These are phyloP conservation scores for Saccharomyces paradoxus DNA, from an alignment of 805 yeast genomes.

Conservation along the genomic window DNA sequence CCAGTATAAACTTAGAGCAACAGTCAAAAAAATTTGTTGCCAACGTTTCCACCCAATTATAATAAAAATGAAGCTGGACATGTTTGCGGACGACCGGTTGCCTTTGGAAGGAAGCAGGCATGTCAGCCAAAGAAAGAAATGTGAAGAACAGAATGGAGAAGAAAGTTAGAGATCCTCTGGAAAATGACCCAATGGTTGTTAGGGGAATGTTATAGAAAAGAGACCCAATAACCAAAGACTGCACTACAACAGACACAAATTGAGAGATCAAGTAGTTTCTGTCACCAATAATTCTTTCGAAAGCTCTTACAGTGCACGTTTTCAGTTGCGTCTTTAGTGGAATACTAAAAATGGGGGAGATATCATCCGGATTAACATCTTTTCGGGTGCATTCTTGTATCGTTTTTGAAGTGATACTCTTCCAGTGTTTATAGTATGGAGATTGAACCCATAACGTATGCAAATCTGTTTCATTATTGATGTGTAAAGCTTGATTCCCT, in stretches of 20 bases:
- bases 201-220: constrained; percentile 36
- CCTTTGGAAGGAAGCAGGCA: constrained; percentile 34
- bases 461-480: constrained; percentile 38
- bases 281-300: constrained; percentile 34
- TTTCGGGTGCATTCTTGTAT: constrained; percentile 12
- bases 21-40: constrained; percentile 47
- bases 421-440: constrained; percentile 19
- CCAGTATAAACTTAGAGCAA: constrained; percentile 41
- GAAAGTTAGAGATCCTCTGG: constrained; percentile 42
- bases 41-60: constrained; percentile 57
- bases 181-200: constrained; percentile 38
- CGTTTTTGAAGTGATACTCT: constrained; percentile 9
- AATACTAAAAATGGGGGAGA: constrained; percentile 11
- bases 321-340: constrained; percentile 34
- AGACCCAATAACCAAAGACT: constrained; percentile 37
- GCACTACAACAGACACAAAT: constrained; percentile 32
- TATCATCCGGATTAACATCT: constrained; percentile 34
- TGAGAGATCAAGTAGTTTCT: constrained; percentile 35
- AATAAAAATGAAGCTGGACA: constrained; percentile 51
- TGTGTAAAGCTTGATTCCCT: constrained; percentile 31
- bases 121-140: constrained; percentile 48
- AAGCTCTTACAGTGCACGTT: constrained; percentile 37
- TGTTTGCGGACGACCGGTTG: constrained; percentile 53
- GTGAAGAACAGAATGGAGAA: constrained; percentile 44
- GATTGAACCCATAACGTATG: constrained; percentile 28